Evolutionary conservation across 352 stramenopile species (phyloP), one percentile per base, ranked within the genome.

Genomic region (Nothophytophthora sp.): DNA sequence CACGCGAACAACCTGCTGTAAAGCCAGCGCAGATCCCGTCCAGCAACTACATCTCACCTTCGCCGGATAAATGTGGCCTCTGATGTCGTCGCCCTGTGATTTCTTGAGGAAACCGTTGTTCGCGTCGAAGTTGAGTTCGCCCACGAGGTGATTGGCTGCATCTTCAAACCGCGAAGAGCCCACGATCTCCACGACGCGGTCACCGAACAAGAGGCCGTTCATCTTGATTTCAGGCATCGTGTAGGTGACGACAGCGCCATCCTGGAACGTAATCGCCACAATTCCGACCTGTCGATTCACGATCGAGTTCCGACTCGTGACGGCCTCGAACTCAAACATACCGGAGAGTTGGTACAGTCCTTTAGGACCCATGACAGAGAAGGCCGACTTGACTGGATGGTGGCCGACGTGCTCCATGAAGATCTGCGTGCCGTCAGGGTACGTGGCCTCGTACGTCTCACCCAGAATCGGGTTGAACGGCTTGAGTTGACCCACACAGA

Each of bases 381-480:
- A 92, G 2, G 75, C 78, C 33, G 76, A 81, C 20, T 81, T 74
- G 23, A 88, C 73, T 0, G 81, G 81, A 44, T 92, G 81, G 57
- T 92, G 81, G 27, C 68, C 70, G 9, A 88, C 68, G 50, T 92
- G 81, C 55, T 92, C 81, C 33, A 90, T 46, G 42, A 76, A 81
- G n/a, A 92, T 56, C 11, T 75, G 60, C 18, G 81, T 79, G 35
- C 79, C 77, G 45, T 92, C 81, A n/a, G 75, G 38, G 49, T 86
- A 82, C n/a, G 67, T 75, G 5, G 82, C 76, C 27, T 93, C 58
- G 55, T 90, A 90, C 5, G 82, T 92, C 56, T 92, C 82, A 11
- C 80, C 82, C 24, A 92, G 29, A 24, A 92, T 90, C 30, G 82
- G 82, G 48, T 90, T 92, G 59, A 92, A 92, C 4, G 82, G 82